Percentiles rank a stretch among this genome's conserved stretches.
phyloP scores from a whole-genome alignment of 1,139 yeast genomes.

The Scheffersomyces illinoinensis region DNA sequence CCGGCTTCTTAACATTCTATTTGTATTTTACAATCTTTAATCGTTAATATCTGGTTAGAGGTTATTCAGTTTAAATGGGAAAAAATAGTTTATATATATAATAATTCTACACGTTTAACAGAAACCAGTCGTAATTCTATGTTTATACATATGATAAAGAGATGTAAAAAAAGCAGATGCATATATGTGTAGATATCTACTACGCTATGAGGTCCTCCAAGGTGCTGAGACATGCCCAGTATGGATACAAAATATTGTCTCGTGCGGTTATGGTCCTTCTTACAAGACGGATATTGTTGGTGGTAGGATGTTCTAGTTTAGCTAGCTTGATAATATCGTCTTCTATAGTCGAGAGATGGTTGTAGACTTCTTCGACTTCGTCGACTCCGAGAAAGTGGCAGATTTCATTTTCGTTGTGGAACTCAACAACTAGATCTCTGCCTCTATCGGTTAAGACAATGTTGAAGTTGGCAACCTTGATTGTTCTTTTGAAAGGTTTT shows the following conservation, averaged over 20 bases:
- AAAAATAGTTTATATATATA: conserved; percentile 6
- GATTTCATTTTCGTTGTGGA: conserved; percentile 25
- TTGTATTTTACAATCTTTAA: conserved; percentile 14
- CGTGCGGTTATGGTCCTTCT: not conserved
- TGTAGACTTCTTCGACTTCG: conserved; percentile 29
- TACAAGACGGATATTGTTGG: not conserved
- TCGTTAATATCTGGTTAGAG: conserved; percentile 7
- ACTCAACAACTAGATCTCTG: conserved; percentile 21
- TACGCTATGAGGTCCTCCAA: conserved; percentile 1
- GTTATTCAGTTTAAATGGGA: conserved; percentile 13
- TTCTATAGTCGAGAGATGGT: not conserved
- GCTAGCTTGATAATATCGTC: not conserved
- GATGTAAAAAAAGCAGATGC: no score
- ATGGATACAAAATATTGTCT: conserved; percentile 1
- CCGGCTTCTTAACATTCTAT: conserved; percentile 10
- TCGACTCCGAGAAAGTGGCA: conserved; percentile 26
- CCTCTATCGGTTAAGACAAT: conserved; percentile 18
- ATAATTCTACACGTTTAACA: conserved; percentile 2
- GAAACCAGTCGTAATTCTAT: not conserved
- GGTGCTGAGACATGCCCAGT: conserved; percentile 3
- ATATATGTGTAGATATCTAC: not conserved
- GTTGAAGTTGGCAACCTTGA: conserved; percentile 28
- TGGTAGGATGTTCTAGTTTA: not conserved
- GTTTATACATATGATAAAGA: not conserved
- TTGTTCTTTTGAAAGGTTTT: conserved; percentile 31